Evolutionary conservation across 1,284 basidiomycete genomes (phyloP).

Genomic region (Fistulina hepatica): DNA sequence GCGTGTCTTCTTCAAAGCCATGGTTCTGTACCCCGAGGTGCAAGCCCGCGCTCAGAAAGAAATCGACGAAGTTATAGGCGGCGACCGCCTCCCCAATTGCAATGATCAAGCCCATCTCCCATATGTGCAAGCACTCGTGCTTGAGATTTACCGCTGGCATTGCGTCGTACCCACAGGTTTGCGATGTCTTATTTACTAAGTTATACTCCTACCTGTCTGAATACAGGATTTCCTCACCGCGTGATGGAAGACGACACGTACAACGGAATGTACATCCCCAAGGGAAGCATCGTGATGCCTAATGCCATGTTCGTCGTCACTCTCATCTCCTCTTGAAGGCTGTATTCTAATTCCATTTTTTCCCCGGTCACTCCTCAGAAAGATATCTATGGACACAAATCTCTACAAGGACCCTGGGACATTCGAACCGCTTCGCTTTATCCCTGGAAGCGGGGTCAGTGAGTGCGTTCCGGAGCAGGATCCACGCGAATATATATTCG

Average conservation of each 20-base stretch:
- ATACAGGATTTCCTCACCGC: slow-evolving; percentile 15
- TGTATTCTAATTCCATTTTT: too few relatives aligned
- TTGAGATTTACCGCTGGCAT: slow-evolving; percentile 27
- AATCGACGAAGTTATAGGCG: slow-evolving; percentile 24
- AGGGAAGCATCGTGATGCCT: slow-evolving; percentile 22
- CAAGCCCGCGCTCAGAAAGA: slow-evolving; percentile 27
- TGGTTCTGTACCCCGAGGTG: slow-evolving; percentile 25
- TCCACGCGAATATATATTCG: too few relatives aligned
- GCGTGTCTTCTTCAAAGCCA: slow-evolving; percentile 15
- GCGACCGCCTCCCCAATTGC: slow-evolving; percentile 23
- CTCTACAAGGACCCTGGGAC: slow-evolving; percentile 20
- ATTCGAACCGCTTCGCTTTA: slow-evolving; percentile 22
- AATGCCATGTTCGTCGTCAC: too few relatives aligned
- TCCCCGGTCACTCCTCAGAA: too few relatives aligned
- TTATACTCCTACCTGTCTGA: slow-evolving; percentile 8
- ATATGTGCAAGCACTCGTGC: slow-evolving; percentile 27
- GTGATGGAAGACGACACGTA: slow-evolving; percentile 19
- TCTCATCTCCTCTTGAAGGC: too few relatives aligned
- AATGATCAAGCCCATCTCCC: slow-evolving; percentile 22
- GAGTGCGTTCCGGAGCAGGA: slow-evolving; percentile 10
- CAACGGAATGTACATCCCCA: slow-evolving; percentile 16
- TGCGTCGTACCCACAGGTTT: slow-evolving; percentile 14
- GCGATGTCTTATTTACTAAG: background rate
- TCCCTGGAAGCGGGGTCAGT: too few relatives aligned
- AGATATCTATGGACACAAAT: too few relatives aligned